A percentile compares a stretch with the other conserved stretches of the same genome.
These are phyloP conservation scores for Punctularia strigosozonata DNA, from an alignment of 768 basidiomycete species.

Conservation along the genomic window DNA sequence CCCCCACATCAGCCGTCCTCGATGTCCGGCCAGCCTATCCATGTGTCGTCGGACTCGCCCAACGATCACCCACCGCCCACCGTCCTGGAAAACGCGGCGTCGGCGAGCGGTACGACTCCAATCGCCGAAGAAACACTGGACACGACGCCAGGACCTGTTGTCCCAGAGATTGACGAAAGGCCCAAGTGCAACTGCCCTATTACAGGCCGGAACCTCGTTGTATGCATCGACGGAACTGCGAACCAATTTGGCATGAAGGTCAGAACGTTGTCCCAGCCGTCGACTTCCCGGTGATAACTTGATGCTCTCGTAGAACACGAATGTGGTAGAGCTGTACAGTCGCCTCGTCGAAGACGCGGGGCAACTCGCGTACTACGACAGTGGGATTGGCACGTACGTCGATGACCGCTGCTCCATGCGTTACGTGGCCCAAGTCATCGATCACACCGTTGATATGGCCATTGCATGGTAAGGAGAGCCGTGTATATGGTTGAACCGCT, in stretches of 20 bases:
- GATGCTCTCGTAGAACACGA: constrained; percentile 29
- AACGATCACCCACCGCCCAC: too few species aligned
- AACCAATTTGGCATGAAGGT: background rate
- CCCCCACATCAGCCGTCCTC: too few species aligned
- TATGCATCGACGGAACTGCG: background rate
- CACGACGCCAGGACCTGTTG: too few species aligned
- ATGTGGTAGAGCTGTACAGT: constrained; percentile 27
- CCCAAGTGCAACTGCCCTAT: too few species aligned
- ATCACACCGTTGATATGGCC: constrained; percentile 20
- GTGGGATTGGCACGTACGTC: constrained; percentile 27
- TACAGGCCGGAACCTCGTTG: background rate
- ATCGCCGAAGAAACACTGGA: too few species aligned
- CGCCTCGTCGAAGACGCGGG: constrained; percentile 20
- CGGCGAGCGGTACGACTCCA: too few species aligned
- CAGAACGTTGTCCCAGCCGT: too few species aligned
- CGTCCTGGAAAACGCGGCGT: too few species aligned
- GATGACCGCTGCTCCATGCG: constrained; percentile 9
- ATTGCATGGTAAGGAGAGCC: constrained; percentile 24
- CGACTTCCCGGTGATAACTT: too few species aligned
- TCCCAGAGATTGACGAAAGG: too few species aligned
- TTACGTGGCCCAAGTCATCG: constrained; percentile 13
- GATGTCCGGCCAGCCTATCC: too few species aligned
- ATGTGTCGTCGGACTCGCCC: too few species aligned
- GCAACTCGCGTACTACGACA: constrained; percentile 29
- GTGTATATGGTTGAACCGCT: background rate